phyloP scores from a whole-genome alignment of 176 grass and related monocot genomes.

The Puccinellia tenuiflora region DNA sequence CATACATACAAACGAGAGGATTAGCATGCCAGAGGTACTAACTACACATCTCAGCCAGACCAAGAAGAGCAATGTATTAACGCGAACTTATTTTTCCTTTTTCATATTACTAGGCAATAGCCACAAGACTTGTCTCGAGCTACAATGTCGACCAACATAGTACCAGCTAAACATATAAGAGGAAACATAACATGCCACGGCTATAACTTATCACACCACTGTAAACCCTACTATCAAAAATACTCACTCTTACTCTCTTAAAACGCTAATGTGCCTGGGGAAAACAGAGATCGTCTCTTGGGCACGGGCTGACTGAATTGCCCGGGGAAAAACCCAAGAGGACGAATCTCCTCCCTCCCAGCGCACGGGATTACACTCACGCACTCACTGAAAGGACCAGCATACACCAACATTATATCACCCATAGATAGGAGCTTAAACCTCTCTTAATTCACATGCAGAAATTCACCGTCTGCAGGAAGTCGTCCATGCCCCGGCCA shows the following conservation, averaged over 20 bases:
- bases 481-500: conserved; percentile 34
- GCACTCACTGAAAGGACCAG: neutral
- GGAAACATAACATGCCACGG: neutral
- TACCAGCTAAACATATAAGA: neutral
- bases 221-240: conserved; percentile 55
- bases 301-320: conserved; percentile 25
- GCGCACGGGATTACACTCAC: neutral
- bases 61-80: neutral
- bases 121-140: conserved; percentile 22
- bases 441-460: conserved; percentile 37
- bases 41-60: too few relatives aligned
- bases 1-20: too few relatives aligned
- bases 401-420: conserved; percentile 21
- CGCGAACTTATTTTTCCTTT: conserved; percentile 20
- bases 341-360: neutral
- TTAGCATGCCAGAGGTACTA: too few relatives aligned
- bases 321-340: conserved; percentile 63
- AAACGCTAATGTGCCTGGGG: conserved; percentile 10
- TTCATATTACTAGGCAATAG: conserved; percentile 22
- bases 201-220: conserved; percentile 34
- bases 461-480: conserved; percentile 34
- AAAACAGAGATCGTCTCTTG: neutral
- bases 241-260: conserved; percentile 11
- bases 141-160: conserved; percentile 32
- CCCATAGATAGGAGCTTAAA: neutral